Conservation (phyloP, 139 green algal genomes). For the Chlamydomonas incerta region DNA sequence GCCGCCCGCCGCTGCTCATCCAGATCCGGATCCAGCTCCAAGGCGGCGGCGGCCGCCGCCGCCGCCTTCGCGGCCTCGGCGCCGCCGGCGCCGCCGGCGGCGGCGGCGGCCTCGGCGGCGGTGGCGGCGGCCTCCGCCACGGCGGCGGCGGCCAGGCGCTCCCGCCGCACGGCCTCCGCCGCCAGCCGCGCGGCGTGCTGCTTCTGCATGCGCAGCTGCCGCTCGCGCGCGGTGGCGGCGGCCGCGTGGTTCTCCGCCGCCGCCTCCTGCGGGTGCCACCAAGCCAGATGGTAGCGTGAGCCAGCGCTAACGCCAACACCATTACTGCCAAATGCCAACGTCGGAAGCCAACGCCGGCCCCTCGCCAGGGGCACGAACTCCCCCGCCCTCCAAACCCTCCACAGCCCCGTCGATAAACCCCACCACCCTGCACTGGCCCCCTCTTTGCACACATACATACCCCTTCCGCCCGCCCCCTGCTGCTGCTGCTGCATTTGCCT, state of each 20-base stretch:
- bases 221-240: neutral
- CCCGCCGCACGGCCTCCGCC: neutral
- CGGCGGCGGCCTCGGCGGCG: neutral
- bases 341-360: too few species aligned
- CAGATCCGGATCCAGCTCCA: slow-evolving; percentile 6
- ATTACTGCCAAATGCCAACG: too few species aligned
- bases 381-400: too few species aligned
- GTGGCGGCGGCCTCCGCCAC: neutral
- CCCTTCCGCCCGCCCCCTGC: too few species aligned
- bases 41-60: neutral
- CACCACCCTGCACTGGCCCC: too few species aligned
- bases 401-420: too few species aligned
- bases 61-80: neutral
- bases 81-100: neutral
- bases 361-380: too few species aligned
- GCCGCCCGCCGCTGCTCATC: slow-evolving; percentile 31
- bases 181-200: slow-evolving; percentile 31
- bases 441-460: too few species aligned
- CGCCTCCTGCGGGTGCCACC: neutral
- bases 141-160: neutral
- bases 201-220: slow-evolving; percentile 1
- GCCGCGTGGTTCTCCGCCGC: neutral
- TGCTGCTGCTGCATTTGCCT: too few species aligned
- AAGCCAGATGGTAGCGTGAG: too few species aligned
- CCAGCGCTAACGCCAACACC: too few species aligned